A percentile compares a stretch with the other conserved stretches of the same genome.
Conservation (phyloP, 768 basidiomycete genomes). For the Tylopilus subfusipes region DNA sequence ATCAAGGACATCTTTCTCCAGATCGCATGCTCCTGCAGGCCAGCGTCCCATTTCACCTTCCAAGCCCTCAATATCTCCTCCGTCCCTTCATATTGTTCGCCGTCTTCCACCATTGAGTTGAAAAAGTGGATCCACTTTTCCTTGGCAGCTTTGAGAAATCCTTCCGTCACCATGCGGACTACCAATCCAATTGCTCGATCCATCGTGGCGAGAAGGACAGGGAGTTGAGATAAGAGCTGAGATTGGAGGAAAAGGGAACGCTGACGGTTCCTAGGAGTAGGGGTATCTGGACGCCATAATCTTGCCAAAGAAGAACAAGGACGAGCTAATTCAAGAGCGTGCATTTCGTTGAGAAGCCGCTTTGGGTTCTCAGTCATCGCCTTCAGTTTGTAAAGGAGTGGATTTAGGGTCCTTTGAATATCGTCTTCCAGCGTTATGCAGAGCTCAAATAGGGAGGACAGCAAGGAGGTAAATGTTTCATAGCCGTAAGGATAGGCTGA, state of each 20-base stretch:
- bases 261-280: conserved; percentile 19
- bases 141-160: conserved; percentile 43
- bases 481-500: conserved; percentile 37
- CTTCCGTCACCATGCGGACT: conserved; percentile 44
- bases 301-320: conserved; percentile 41
- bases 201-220: conserved; percentile 53
- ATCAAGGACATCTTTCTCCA: not conserved
- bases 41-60: conserved; percentile 51
- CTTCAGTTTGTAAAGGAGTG: conserved; percentile 51
- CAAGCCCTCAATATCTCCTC: conserved; percentile 66
- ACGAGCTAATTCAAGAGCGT: conserved; percentile 64
- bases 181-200: conserved; percentile 50
- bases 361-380: conserved; percentile 53
- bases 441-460: conserved; percentile 35
- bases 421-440: conserved; percentile 45
- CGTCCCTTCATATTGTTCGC: conserved; percentile 56
- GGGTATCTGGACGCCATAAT: conserved; percentile 43
- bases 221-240: conserved; percentile 65
- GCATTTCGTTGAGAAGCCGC: conserved; percentile 63
- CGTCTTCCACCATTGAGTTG: conserved; percentile 65
- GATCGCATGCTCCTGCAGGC: not conserved
- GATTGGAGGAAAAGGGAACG: conserved; percentile 67
- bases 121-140: conserved; percentile 67
- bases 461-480: conserved; percentile 55
- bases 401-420: conserved; percentile 47